Evolutionary conservation across 371 early-diverging fungal species (phyloP).

Genomic region (Saksenaea oblongispora): DNA sequence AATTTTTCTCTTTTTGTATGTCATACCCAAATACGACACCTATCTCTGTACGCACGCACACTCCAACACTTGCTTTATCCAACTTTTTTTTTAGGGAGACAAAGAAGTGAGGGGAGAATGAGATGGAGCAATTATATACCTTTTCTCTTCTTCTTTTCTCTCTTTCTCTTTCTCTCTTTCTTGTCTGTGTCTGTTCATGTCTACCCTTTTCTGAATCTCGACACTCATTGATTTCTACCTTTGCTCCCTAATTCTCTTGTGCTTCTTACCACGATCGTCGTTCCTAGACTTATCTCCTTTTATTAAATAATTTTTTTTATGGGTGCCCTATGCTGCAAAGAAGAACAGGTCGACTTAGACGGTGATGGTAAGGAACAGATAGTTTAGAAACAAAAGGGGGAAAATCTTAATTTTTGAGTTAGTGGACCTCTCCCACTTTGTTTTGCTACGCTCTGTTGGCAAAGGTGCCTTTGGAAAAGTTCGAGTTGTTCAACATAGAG

Average conservation of each 20-base stretch:
- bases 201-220: neutral
- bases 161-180: neutral
- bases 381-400: neutral
- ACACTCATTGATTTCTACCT: neutral
- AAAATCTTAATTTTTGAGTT: neutral
- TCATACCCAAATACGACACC: too few species aligned
- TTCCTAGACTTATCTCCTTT: neutral
- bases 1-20: neutral
- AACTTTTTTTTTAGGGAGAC: neutral
- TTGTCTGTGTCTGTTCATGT: slow-evolving; percentile 2
- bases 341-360: slow-evolving; percentile 31
- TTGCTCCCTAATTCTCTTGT: neutral
- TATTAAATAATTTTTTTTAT: slow-evolving; percentile 9
- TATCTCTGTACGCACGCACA: neutral
- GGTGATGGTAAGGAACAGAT: slow-evolving; percentile 23
- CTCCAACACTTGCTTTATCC: slow-evolving; percentile 5
- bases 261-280: neutral
- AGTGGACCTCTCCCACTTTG: slow-evolving; percentile 24
- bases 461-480: slow-evolving; percentile 83
- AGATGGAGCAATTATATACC: neutral
- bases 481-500: slow-evolving; percentile 83
- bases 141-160: neutral
- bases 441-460: slow-evolving; percentile 60
- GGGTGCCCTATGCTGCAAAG: slow-evolving; percentile 40
- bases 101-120: neutral